phyloP scores from a whole-genome alignment of 2,329 filamentous ascomycete genomes.

The Cladosporium sp. region DNA sequence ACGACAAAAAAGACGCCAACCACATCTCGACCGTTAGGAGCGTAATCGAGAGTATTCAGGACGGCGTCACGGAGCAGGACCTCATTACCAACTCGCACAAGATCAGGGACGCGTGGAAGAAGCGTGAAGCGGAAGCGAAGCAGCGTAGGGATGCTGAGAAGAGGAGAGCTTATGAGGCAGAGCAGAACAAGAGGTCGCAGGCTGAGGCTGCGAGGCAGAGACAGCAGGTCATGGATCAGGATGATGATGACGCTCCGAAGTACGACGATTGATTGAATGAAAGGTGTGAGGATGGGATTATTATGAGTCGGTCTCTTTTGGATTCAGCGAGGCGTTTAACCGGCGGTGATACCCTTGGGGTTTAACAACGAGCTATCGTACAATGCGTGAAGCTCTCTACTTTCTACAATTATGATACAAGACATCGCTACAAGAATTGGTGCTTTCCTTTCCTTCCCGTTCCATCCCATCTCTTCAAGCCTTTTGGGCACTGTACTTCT shows the following conservation, averaged over 20 bases:
- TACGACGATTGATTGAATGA: constrained; percentile 25
- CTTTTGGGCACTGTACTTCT: background rate
- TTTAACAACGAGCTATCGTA: background rate
- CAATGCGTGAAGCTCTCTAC: background rate
- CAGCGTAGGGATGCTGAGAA: constrained; percentile 24
- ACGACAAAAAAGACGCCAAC: constrained; percentile 91
- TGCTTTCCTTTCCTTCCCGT: background rate
- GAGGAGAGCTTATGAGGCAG: constrained; percentile 19
- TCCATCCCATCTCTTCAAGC: background rate
- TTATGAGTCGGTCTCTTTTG: background rate
- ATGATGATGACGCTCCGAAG: constrained; percentile 27
- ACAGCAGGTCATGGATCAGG: constrained; percentile 21
- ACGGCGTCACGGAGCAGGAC: constrained; percentile 81
- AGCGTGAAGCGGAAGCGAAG: constrained; percentile 43
- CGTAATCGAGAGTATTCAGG: constrained; percentile 85
- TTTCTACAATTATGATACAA: constrained; percentile 15
- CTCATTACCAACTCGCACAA: constrained; percentile 66
- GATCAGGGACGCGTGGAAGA: constrained; percentile 83
- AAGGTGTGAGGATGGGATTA: background rate
- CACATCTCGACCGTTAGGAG: constrained; percentile 81
- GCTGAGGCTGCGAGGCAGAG: constrained; percentile 19
- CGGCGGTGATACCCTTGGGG: constrained; percentile 15
- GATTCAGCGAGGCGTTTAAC: constrained; percentile 17
- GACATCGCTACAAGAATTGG: constrained; percentile 11
- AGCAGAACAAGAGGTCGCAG: constrained; percentile 22